Conservation (phyloP, 2,329 filamentous ascomycete species). For the Penicillium brasilianum region DNA sequence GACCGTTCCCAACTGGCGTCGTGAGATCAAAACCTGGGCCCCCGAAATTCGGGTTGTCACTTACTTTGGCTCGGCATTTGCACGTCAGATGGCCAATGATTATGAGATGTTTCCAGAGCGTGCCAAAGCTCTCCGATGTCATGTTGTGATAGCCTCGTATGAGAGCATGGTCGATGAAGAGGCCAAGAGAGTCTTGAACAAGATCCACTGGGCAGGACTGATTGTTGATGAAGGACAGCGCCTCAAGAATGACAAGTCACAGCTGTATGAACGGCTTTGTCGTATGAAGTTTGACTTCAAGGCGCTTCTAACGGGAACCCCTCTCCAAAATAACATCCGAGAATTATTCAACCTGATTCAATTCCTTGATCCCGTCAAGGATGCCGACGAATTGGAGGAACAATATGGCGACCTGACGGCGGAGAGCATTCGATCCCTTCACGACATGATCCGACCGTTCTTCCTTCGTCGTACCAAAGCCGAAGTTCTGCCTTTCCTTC, state of each 20-base stretch:
- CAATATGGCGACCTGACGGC: constrained; percentile 79
- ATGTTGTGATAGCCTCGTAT: constrained; percentile 94
- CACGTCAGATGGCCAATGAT: constrained; percentile 76
- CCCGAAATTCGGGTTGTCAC: constrained; percentile 86
- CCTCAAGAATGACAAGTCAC: constrained; percentile 87
- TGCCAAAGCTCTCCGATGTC: constrained; percentile 74
- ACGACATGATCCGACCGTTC: constrained; percentile 77
- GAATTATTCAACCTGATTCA: constrained; percentile 97
- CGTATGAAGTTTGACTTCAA: constrained; percentile 80
- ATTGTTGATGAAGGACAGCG: constrained; percentile 95
- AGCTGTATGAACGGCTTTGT: constrained; percentile 76
- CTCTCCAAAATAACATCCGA: constrained; percentile 80
- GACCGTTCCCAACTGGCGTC: constrained; percentile 96
- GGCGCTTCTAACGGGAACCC: constrained; percentile 84
- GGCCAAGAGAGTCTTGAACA: constrained; percentile 68
- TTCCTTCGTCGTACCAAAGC: constrained; percentile 82
- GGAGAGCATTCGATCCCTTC: constrained; percentile 79
- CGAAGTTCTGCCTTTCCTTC: constrained; percentile 87
- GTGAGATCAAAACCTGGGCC: constrained; percentile 93
- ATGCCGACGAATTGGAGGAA: constrained; percentile 75
- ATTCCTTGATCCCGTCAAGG: constrained; percentile 76
- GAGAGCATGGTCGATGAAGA: constrained; percentile 80
- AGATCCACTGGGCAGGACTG: constrained; percentile 81
- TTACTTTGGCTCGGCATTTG: constrained; percentile 78
- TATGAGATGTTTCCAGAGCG: constrained; percentile 79